Base-by-base conservation (phyloP, 2,329 filamentous ascomycete species). In the Diaporthe ilicicola region DNA sequence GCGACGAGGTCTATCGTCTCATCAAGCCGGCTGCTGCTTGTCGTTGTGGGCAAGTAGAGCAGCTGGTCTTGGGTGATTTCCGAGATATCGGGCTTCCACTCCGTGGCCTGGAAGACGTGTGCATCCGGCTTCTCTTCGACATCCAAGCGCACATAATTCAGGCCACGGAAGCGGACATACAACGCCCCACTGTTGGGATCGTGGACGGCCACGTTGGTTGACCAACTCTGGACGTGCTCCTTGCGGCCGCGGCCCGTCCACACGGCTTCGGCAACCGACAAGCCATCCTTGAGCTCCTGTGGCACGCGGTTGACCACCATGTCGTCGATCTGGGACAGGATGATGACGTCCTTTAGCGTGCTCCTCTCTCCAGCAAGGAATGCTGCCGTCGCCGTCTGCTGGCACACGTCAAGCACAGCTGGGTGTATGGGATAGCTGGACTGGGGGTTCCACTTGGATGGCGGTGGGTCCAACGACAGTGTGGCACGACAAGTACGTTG, bases 1-100 rank as follows among this genome's bases (percentile, higher is more conserved):
- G 77, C 80, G 1, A 82, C 67, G 0, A 82, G 69, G 55, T 83
- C 78, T 7, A 84, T 67, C 1, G 81, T 53, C 1, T 22, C 15
- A 22, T 73, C 44, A 42, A 73, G 48, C n/a, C 24, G 55, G 39
- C 13, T 53, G 27, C 34, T 64, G n/a, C n/a, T n/a, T 15, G 27
- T 50, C 19, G 13, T 53, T 12, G 48, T 24, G n/a, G 10, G 39
- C 12, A 54, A 27, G 24, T 54, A 32, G 15, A 48, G 22, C 22
- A 27, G 59, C 42, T 64, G 59, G 10, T 32, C 19, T 17, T 51
- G 34, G 34, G 34, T 37, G 34, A 37, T 37, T n/a, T n/a, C 42
- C 0, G 71, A 39, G 12, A 79, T 61, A 32, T 79, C 77, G 2
- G 77, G 70, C 53, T 75, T 74, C 75, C 77, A 79, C 0, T 42